Evolutionary conservation across 768 basidiomycete genomes (phyloP), one percentile per base, ranked within the genome.

Genomic region (Pleurotus djamor): DNA sequence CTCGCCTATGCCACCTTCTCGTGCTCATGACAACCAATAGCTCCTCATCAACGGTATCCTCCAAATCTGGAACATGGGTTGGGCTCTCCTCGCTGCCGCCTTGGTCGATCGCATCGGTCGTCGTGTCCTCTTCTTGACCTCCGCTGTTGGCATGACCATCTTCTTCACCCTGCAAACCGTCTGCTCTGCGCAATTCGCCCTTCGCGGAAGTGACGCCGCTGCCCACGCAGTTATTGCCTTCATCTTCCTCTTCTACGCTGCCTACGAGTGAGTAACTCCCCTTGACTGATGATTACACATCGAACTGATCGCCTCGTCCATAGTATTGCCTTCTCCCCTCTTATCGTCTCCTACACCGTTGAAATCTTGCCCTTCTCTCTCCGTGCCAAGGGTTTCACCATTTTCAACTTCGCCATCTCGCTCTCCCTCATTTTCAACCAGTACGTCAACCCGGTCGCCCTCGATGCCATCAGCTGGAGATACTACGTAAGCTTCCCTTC

Each of bases 391-490:
- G 91, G 92, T 57, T 87, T 92, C 78, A 89, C 81, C 63, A 67
- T 94, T 58, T 91, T 94, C 80, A 89, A 85, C 74, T 89, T 94
- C 69, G 74, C 83, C 60, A 83, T 92, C 69, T 91, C 90, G 10
- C 64, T 88, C 58, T 82, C 92, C 5, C 85, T 94, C 64, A 90
- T 96, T 71, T 92, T 96, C 74, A 94, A 93, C 70, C 92, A 92
- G 73, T 92, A 93, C 67, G 85, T 88, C 70, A 94, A 94, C 77
- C 92, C 57, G 5, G 38, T 50, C 50, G 48, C 43, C 16, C 56
- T 17, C 50, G 74, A 79, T 4, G 59, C 68, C 38, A 75, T 92
- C 52, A 75, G 68, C 57, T 92, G 91, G 91, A 91, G 86, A 68
- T 92, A 91, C 78, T 91, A 91, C 69, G 80, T 83, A 58, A 55